Percentiles rank a stretch among this genome's conserved stretches.
Evolutionary conservation across 164 flowering plant species (phyloP).

Genomic region (Stephania yunnanensis): DNA sequence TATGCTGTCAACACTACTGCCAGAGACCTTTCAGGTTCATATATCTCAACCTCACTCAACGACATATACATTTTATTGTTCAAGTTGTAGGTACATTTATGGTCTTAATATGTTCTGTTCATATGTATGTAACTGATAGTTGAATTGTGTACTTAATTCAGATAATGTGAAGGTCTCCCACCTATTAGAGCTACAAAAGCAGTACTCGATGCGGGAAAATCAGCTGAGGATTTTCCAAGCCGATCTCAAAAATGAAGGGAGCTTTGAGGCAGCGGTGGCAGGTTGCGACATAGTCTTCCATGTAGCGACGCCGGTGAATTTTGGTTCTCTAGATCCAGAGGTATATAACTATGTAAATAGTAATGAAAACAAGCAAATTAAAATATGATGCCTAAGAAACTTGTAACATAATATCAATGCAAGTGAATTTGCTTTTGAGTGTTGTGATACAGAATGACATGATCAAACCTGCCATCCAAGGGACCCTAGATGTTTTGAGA

Average conservation of each 20-base stretch:
- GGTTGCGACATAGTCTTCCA: neutral
- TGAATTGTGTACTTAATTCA: neutral
- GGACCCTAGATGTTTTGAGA: conserved; percentile 48
- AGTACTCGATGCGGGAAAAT: neutral
- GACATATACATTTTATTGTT: too few species aligned
- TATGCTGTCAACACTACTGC: conserved; percentile 18
- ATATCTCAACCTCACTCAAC: too few species aligned
- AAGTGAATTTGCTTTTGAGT: neutral
- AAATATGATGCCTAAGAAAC: neutral
- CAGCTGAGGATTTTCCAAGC: neutral
- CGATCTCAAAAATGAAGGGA: neutral
- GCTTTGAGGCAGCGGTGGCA: neutral
- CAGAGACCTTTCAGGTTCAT: conserved; percentile 8
- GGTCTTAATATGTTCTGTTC: too few species aligned
- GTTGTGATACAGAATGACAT: conserved; percentile 42
- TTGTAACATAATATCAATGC: neutral
- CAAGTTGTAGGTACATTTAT: too few species aligned
- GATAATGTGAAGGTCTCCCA: conserved; percentile 12
- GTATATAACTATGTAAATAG: neutral
- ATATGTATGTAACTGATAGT: too few species aligned
- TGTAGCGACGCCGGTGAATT: neutral
- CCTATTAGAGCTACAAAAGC: conserved; percentile 9
- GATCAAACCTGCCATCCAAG: conserved; percentile 74
- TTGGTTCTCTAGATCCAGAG: neutral
- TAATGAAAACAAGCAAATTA: too few species aligned